phyloP scores from a whole-genome alignment of 208 protist genomes.

The Porcisia deanei region DNA sequence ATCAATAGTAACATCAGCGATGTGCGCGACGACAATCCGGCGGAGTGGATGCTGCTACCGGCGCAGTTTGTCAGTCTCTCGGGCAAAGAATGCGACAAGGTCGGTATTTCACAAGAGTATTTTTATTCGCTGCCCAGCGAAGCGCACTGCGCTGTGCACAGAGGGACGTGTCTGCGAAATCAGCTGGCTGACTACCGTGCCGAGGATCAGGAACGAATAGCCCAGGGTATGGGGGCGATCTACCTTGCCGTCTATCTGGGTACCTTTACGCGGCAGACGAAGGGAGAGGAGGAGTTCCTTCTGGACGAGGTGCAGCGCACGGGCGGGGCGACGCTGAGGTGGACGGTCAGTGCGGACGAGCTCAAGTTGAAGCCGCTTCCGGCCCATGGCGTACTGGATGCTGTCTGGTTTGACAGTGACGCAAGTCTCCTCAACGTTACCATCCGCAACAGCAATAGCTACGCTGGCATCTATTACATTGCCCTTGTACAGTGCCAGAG shows the following conservation, averaged over 20 bases:
- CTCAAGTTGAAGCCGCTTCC: conserved; percentile 37
- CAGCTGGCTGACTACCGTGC: conserved; percentile 67
- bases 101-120: conserved; percentile 59
- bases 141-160: conserved; percentile 31
- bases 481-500: conserved; percentile 27
- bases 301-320: conserved; percentile 28
- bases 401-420: conserved; percentile 1
- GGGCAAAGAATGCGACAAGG: conserved; percentile 63
- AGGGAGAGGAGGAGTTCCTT: conserved; percentile 20
- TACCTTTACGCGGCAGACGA: conserved; percentile 16
- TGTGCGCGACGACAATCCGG: conserved; percentile 15
- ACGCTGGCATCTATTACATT: conserved; percentile 23
- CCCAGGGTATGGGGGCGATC: conserved; percentile 26
- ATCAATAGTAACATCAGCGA: neutral
- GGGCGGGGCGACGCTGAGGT: conserved; percentile 35
- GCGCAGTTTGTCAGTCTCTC: conserved; percentile 40
- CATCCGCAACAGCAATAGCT: conserved; percentile 21
- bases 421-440: conserved; percentile 2
- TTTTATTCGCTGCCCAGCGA: conserved; percentile 33
- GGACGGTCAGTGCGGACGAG: conserved; percentile 48
- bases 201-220: conserved; percentile 33
- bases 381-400: conserved; percentile 27
- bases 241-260: conserved; percentile 55
- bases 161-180: conserved; percentile 49
- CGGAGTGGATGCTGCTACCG: conserved; percentile 72